Conservation (phyloP, 148 eudicot genomes). For the Dysphania ambrosioides region DNA sequence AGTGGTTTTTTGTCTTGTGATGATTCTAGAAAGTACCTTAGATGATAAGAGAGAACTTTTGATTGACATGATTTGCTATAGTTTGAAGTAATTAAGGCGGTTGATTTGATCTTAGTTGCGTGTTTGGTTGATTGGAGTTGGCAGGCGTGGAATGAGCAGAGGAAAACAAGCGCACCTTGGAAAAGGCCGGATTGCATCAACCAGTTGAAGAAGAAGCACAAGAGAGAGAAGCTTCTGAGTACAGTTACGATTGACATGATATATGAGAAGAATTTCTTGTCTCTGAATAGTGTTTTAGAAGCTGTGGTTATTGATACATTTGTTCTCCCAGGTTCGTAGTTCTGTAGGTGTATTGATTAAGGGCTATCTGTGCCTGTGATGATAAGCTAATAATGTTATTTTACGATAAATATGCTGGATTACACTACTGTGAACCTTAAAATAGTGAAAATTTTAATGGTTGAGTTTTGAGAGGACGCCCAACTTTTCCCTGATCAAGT, state of each 20-base stretch:
- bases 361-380: not conserved
- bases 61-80: not conserved
- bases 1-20: not conserved
- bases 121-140: constrained; percentile 14
- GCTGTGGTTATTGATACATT: constrained; percentile 67
- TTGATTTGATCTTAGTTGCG: not conserved
- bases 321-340: constrained; percentile 63
- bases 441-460: not conserved
- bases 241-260: constrained; percentile 72
- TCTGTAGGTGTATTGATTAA: not conserved
- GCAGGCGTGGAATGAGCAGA: constrained; percentile 87
- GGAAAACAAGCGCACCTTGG: constrained; percentile 53
- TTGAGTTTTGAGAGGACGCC: not conserved
- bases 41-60: not conserved
- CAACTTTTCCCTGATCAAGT: not conserved
- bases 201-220: constrained; percentile 59
- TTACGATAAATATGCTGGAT: not conserved
- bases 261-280: constrained; percentile 75
- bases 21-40: not conserved
- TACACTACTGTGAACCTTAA: not conserved
- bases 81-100: not conserved
- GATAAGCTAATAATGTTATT: not conserved
- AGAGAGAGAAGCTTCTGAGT: constrained; percentile 58
- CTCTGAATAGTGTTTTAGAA: constrained; percentile 68
- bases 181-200: constrained; percentile 61